phyloP scores from a whole-genome alignment of 768 basidiomycete genomes.

The Boletus vinaceobasis region DNA sequence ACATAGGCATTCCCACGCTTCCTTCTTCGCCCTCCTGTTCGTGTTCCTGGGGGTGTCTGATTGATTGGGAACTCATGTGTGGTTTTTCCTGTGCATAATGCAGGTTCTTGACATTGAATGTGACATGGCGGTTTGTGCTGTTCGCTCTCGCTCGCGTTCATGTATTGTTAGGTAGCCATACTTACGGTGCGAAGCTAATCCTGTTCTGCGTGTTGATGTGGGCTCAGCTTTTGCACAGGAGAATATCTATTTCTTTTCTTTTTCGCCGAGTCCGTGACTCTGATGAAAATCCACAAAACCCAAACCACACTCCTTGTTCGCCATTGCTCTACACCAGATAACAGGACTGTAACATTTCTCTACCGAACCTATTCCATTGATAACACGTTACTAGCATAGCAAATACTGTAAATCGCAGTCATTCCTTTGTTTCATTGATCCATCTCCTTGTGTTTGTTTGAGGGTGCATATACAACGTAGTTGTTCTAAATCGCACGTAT shows the following conservation, averaged over 20 bases:
- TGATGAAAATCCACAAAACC: slow-evolving; percentile 18
- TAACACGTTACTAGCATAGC: slow-evolving; percentile 24
- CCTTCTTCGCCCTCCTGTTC: not conserved
- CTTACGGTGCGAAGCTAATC: slow-evolving; percentile 38
- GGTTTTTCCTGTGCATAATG: slow-evolving; percentile 18
- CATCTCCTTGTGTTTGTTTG: slow-evolving; percentile 16
- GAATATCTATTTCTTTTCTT: slow-evolving; percentile 1
- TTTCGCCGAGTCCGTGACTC: slow-evolving; percentile 27
- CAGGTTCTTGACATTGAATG: slow-evolving; percentile 31
- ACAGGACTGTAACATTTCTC: slow-evolving; percentile 29
- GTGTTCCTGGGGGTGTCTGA: slow-evolving; percentile 4
- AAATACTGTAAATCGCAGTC: slow-evolving; percentile 26
- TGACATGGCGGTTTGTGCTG: slow-evolving; percentile 24
- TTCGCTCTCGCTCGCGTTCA: slow-evolving; percentile 35
- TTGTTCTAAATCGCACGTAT: slow-evolving; percentile 10
- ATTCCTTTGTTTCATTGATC: slow-evolving; percentile 25
- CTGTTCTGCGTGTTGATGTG: slow-evolving; percentile 20
- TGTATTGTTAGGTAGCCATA: slow-evolving; percentile 56
- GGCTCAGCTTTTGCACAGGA: slow-evolving; percentile 22
- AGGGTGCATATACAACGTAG: slow-evolving; percentile 22
- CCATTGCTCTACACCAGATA: slow-evolving; percentile 12
- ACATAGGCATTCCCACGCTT: slow-evolving; percentile 8
- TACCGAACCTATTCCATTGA: slow-evolving; percentile 16
- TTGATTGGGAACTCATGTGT: slow-evolving; percentile 21
- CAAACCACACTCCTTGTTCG: slow-evolving; percentile 21